Conservation (phyloP, 306 rosid species). For the Cucurbita argyrosperma region DNA sequence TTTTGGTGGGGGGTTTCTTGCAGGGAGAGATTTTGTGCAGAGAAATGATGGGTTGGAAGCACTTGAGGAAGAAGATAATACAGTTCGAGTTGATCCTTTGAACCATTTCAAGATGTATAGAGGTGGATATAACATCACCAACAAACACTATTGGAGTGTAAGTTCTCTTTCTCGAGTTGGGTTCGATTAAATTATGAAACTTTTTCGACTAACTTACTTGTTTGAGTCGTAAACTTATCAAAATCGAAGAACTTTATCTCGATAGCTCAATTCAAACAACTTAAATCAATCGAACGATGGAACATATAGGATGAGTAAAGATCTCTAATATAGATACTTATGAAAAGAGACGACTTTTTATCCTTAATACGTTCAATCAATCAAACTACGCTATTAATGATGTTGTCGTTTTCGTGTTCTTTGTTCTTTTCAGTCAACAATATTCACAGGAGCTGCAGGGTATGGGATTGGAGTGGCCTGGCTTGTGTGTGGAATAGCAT, state of each 20-base stretch:
- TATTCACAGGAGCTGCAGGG: slow-evolving; percentile 57
- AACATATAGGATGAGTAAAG: too few relatives aligned
- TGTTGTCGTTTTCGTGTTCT: background rate
- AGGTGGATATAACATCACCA: slow-evolving; percentile 57
- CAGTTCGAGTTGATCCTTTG: slow-evolving; percentile 49
- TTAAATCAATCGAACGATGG: too few relatives aligned
- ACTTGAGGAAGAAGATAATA: slow-evolving; percentile 12
- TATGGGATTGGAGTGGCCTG: slow-evolving; percentile 49
- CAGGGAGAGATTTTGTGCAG: slow-evolving; percentile 6
- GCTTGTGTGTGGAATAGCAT: slow-evolving; percentile 50
- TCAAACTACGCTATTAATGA: background rate
- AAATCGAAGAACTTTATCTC: too few relatives aligned
- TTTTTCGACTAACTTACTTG: too few relatives aligned
- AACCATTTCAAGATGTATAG: slow-evolving; percentile 40
- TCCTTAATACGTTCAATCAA: background rate
- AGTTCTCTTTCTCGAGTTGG: slow-evolving; percentile 4
- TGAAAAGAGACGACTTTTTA: too few relatives aligned
- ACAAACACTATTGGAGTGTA: slow-evolving; percentile 75
- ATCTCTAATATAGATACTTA: too few relatives aligned
- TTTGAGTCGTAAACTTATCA: too few relatives aligned
- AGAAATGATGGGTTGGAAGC: slow-evolving; percentile 19
- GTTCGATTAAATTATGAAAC: background rate
- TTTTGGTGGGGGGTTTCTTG: background rate
- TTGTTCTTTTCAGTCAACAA: slow-evolving; percentile 35
- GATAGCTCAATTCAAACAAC: too few relatives aligned